Percentiles rank a stretch among this genome's conserved stretches.
Evolutionary conservation across 2,329 filamentous ascomycete genomes (phyloP).

Genomic region (Didymella pinodella): DNA sequence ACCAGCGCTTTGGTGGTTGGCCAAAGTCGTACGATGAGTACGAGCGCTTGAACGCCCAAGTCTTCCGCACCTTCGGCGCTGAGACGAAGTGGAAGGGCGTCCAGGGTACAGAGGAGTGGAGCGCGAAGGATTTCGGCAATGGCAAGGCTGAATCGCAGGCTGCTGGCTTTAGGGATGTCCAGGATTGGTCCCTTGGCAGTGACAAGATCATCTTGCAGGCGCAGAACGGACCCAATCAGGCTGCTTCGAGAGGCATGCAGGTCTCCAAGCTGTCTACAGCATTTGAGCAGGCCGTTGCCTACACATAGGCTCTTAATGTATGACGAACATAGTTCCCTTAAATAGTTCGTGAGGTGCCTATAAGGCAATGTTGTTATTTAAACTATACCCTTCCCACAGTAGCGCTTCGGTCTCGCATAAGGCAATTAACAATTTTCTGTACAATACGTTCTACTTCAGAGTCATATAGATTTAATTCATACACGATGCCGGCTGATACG

Average conservation of each 20-base stretch:
- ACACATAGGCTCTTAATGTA: not conserved
- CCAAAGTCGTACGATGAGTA: slow-evolving; percentile 60
- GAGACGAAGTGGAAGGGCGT: slow-evolving; percentile 51
- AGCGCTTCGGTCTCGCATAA: not conserved
- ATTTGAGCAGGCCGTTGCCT: slow-evolving; percentile 5
- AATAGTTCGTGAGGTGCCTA: not conserved
- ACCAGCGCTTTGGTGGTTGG: slow-evolving; percentile 55
- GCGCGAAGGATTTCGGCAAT: slow-evolving; percentile 54
- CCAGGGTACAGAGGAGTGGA: slow-evolving; percentile 59
- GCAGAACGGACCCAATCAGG: slow-evolving; percentile 19
- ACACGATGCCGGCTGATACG: not conserved
- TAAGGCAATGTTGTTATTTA: not conserved
- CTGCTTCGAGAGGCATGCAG: not conserved
- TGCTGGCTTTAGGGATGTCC: slow-evolving; percentile 43
- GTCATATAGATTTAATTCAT: too few species aligned
- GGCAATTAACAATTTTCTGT: too few species aligned
- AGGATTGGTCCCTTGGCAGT: slow-evolving; percentile 45
- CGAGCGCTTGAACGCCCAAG: slow-evolving; percentile 56
- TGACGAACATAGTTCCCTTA: not conserved
- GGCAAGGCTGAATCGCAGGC: slow-evolving; percentile 57
- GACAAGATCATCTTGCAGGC: slow-evolving; percentile 27
- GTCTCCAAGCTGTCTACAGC: not conserved
- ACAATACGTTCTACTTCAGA: too few species aligned
- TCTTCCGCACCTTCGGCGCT: slow-evolving; percentile 53
- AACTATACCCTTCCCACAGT: not conserved